Conservation (phyloP, 208 protist species). For the Trypanosoma avium region DNA sequence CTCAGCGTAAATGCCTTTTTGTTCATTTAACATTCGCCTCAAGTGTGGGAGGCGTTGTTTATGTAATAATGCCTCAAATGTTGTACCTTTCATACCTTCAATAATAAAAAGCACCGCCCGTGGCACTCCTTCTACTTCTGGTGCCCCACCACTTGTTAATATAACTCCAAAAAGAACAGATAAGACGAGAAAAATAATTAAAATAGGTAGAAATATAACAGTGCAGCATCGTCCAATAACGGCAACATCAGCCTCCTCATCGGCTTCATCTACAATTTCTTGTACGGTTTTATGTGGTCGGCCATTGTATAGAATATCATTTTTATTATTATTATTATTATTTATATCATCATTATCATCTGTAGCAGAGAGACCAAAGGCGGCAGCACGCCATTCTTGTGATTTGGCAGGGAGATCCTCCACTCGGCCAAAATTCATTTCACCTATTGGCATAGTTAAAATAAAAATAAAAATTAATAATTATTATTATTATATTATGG, state of each 20-base stretch:
- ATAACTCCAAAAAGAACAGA: slow-evolving; percentile 34
- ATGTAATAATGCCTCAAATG: slow-evolving; percentile 49
- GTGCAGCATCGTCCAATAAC: slow-evolving; percentile 67
- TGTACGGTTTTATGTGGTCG: slow-evolving; percentile 62
- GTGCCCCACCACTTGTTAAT: slow-evolving; percentile 41
- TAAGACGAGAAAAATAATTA: slow-evolving; percentile 37
- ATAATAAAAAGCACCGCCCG: slow-evolving; percentile 65
- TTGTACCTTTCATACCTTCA: slow-evolving; percentile 60
- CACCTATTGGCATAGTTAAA: too few relatives aligned
- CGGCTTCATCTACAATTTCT: slow-evolving; percentile 51
- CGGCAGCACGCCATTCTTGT: too few relatives aligned
- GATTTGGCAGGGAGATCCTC: too few relatives aligned
- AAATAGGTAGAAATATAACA: slow-evolving; percentile 56
- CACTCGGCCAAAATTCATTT: too few relatives aligned
- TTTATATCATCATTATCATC: too few relatives aligned
- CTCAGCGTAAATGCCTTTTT: slow-evolving; percentile 36
- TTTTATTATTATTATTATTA: too few relatives aligned
- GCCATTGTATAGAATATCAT: too few relatives aligned
- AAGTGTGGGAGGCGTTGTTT: slow-evolving; percentile 66
- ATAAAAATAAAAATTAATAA: too few relatives aligned
- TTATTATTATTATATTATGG: too few relatives aligned
- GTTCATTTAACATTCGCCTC: slow-evolving; percentile 30
- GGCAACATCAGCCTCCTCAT: slow-evolving; percentile 48
- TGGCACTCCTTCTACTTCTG: slow-evolving; percentile 36
- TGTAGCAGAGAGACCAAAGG: too few relatives aligned